Base-by-base conservation (phyloP, 106 monocot genomes). In the Phalaenopsis equestris region DNA sequence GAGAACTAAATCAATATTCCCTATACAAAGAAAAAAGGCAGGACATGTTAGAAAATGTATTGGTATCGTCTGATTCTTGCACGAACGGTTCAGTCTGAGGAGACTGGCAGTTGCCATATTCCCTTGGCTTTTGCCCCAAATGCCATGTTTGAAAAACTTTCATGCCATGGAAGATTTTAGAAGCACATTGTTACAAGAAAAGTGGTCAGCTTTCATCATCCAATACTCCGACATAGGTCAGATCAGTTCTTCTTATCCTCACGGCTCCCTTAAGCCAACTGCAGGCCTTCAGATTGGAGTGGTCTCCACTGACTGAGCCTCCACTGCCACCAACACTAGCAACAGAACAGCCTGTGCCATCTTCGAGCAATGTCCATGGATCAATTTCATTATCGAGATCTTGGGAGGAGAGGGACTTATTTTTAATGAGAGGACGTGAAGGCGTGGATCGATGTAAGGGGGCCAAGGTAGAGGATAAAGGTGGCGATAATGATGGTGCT, bases 251-350 rank as follows among this genome's bases (percentile, higher is more conserved):
- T 64, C 95, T 90, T 83, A 93, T 82, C 86, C 99, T 93, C 74
- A 95, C 90, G 4, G 99, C 88, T 12, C 99, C 99, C 88, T 89
- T 99, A 39, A 99, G 99, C 95, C 93, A 99, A 82, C 81, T 86
- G 83, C 88, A 91, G 8, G 99, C 99, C 88, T 90, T 99, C 47
- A 90, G 85, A 89, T 95, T 91, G 70, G 92, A 85, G 75, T 93
- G 89, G 58, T 99, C 98, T 9, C 83, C 85, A 36, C 89, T 55
- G 65, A 42, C 61, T 11, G 86, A 77, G 38, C 83, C 83, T 3
- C 78, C 67, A 42, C 72, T 84, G 80, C 79, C 84, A 81, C 65
- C 79, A 46, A 64, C 81, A 79, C 48, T 79, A 41, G 85, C 37
- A 56, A 82, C 85, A 36, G 83, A 67, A 46, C 83, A 87, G 37